phyloP scores from a whole-genome alignment of 2,329 filamentous ascomycete genomes.

The Exophiala calicioides region DNA sequence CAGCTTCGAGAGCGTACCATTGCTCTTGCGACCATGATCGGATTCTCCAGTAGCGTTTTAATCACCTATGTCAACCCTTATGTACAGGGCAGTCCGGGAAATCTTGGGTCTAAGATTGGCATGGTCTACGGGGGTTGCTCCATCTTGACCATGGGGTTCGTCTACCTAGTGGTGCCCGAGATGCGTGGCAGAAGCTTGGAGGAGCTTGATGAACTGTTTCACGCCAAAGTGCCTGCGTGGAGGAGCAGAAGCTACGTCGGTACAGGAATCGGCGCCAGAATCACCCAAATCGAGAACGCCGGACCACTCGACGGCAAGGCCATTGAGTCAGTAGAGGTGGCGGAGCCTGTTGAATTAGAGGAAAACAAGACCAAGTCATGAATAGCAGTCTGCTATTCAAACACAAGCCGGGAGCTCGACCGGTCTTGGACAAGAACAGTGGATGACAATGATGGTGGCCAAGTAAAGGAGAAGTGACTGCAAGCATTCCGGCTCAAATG shows the following conservation, averaged over 20 bases:
- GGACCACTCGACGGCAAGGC: neutral
- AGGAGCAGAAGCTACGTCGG: neutral
- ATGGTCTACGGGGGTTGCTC: constrained; percentile 14
- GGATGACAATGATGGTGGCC: too few relatives aligned
- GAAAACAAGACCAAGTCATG: too few relatives aligned
- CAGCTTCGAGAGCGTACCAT: constrained; percentile 1
- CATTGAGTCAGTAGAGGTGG: neutral
- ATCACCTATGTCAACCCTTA: constrained; percentile 2
- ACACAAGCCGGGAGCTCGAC: too few relatives aligned
- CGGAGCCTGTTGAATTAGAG: neutral
- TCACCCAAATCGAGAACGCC: constrained; percentile 3
- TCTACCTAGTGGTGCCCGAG: constrained; percentile 33
- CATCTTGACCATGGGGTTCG: constrained; percentile 29
- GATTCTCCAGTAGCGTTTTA: neutral
- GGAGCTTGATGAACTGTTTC: constrained; percentile 34
- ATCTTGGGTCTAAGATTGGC: neutral
- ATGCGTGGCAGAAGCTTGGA: constrained; percentile 29
- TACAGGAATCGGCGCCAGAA: constrained; percentile 1
- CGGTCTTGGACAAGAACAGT: too few relatives aligned
- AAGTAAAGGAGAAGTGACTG: too few relatives aligned
- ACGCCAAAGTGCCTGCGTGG: constrained; percentile 9
- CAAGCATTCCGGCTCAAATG: too few relatives aligned
- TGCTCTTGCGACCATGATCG: neutral
- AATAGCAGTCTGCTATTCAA: too few relatives aligned
- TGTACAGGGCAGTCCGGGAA: neutral